Evolutionary conservation across 2,329 filamentous ascomycete genomes (phyloP).

Genomic region (Colletotrichum noveboracense): DNA sequence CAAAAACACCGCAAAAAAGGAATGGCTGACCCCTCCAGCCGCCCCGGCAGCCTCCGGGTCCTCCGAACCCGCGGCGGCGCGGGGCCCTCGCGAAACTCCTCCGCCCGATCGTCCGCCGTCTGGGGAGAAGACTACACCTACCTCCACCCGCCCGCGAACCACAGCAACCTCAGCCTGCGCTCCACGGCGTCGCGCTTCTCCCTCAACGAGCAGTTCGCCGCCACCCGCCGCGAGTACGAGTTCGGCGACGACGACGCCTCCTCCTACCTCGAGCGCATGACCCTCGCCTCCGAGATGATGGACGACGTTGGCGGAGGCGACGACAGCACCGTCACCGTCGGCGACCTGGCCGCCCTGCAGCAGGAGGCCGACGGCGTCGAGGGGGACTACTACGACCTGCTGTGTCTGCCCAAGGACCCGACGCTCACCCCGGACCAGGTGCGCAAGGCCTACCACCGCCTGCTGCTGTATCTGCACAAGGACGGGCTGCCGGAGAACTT

Average conservation of each 20-base stretch:
- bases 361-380: conserved; percentile 22
- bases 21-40: conserved; percentile 30
- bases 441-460: conserved; percentile 47
- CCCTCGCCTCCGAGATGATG: conserved; percentile 27
- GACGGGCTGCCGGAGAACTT: conserved; percentile 44
- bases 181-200: conserved; percentile 50
- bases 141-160: conserved; percentile 6
- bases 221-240: conserved; percentile 50
- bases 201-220: conserved; percentile 52
- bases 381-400: conserved; percentile 48
- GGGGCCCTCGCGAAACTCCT: conserved; percentile 26
- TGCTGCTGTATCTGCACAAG: conserved; percentile 49
- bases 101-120: conserved; percentile 28
- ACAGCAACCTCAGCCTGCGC: conserved; percentile 30
- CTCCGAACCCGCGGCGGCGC: conserved; percentile 25
- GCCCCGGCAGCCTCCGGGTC: conserved; percentile 32
- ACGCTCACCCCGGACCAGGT: conserved; percentile 39
- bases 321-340: conserved; percentile 22
- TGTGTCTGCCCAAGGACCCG: conserved; percentile 44
- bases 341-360: background rate
- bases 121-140: conserved; percentile 20
- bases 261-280: conserved; percentile 43
- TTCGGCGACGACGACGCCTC: conserved; percentile 54
- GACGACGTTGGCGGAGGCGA: conserved; percentile 16
- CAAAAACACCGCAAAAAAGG: background rate